These are phyloP conservation scores for Arthonia radiata DNA, from an alignment of 495 filamentous ascomycete species.

Conservation along the genomic window DNA sequence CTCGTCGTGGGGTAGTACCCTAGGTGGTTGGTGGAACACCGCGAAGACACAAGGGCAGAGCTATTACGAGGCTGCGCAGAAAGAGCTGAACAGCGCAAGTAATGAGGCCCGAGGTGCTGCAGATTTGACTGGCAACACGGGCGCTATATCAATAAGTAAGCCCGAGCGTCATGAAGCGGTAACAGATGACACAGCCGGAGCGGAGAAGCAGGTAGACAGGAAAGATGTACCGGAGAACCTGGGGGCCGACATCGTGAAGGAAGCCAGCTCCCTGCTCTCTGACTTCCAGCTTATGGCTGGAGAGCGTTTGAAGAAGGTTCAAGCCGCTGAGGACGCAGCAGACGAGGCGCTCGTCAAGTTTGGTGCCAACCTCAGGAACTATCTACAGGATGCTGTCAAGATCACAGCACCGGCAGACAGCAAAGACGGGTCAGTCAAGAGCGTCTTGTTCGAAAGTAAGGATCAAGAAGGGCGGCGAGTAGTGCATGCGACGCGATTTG, in stretches of 20 bases:
- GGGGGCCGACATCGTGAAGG: constrained; percentile 22
- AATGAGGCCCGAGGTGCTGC: too few relatives aligned
- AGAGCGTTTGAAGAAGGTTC: constrained; percentile 69
- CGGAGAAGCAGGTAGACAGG: constrained; percentile 38
- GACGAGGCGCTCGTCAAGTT: constrained; percentile 90
- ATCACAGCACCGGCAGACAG: constrained; percentile 41
- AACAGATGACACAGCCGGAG: too few relatives aligned
- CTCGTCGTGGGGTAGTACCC: constrained; percentile 69
- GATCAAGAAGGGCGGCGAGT: constrained; percentile 73
- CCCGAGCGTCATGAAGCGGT: too few relatives aligned
- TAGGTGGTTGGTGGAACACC: constrained; percentile 71
- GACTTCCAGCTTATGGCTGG: constrained; percentile 60
- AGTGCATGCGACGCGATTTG: constrained; percentile 79
- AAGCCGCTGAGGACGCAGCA: constrained; percentile 88
- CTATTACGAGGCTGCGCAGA: too few relatives aligned
- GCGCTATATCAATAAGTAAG: too few relatives aligned
- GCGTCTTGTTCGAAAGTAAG: constrained; percentile 74
- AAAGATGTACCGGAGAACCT: constrained; percentile 21
- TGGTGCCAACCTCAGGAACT: constrained; percentile 72
- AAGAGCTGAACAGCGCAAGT: too few relatives aligned
- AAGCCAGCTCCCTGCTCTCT: constrained; percentile 58
- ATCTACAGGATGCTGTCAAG: constrained; percentile 72
- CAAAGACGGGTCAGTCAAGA: constrained; percentile 11
- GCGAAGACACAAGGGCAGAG: too few relatives aligned
- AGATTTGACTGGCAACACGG: too few relatives aligned